Percentiles rank a stretch among this genome's conserved stretches.
phyloP scores from a whole-genome alignment of 176 grass and related monocot species.

The Eragrostis curvula region DNA sequence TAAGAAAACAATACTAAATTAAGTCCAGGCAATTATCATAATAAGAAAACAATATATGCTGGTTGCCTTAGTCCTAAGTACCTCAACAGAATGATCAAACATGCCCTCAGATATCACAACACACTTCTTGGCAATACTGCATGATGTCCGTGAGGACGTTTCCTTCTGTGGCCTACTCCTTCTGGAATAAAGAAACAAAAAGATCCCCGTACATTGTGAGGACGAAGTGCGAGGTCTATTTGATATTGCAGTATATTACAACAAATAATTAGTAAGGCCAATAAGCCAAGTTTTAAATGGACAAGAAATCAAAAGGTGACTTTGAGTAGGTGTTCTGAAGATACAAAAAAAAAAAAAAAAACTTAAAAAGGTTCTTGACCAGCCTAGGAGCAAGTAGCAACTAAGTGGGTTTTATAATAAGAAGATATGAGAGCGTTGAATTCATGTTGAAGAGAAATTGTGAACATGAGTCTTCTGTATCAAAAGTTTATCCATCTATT shows the following conservation, averaged over 20 bases:
- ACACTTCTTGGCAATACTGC: slow-evolving; percentile 31
- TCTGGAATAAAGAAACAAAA: not conserved
- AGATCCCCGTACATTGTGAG: not conserved
- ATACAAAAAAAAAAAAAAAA: no score
- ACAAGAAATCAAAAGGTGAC: not conserved
- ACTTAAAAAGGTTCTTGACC: no score
- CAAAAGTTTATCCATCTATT: not conserved
- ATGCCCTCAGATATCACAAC: slow-evolving; percentile 49
- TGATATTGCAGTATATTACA: not conserved
- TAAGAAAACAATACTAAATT: no score
- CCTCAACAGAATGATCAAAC: slow-evolving; percentile 51
- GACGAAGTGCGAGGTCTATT: not conserved
- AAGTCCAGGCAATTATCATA: no score
- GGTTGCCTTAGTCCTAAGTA: slow-evolving; percentile 23
- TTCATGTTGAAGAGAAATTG: no score
- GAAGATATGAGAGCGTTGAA: no score
- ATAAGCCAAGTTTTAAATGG: not conserved
- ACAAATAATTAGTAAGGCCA: not conserved
- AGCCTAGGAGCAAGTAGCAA: no score
- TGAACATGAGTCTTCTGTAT: no score
- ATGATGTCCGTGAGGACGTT: slow-evolving; percentile 33
- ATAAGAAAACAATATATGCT: no score
- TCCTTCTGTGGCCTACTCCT: slow-evolving; percentile 27
- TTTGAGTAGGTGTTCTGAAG: not conserved
- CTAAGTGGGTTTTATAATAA: no score